A percentile compares a stretch with the other conserved stretches of the same genome.
Evolutionary conservation across 345 rosid genomes (phyloP).

Genomic region (Eucalyptus cloeziana): DNA sequence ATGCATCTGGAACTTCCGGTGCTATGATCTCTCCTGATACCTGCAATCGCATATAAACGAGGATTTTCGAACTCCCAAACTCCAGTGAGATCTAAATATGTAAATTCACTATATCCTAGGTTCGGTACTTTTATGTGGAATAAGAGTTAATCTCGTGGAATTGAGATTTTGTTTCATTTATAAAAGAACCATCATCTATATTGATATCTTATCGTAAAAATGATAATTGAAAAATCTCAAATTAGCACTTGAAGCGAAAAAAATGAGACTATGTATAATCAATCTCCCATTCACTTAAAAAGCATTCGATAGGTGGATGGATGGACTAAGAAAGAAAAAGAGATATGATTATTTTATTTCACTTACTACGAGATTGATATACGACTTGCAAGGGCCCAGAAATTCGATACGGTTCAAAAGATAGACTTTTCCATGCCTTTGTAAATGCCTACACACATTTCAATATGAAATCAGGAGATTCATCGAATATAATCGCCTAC

Average conservation of each 20-base stretch:
- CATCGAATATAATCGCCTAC: rapidly evolving
- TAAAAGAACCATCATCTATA: rapidly evolving
- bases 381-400: neutral
- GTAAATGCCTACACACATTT: neutral
- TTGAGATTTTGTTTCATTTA: neutral
- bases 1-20: neutral
- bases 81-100: neutral
- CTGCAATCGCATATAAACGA: neutral
- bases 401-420: neutral
- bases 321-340: neutral
- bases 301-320: too few relatives aligned
- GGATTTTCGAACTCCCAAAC: neutral
- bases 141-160: neutral
- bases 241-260: rapidly evolving
- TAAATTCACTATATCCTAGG: neutral
- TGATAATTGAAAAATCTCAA: neutral
- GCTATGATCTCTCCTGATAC: neutral
- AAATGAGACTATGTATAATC: neutral
- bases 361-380: neutral
- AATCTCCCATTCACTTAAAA: neutral
- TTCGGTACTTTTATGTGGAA: neutral
- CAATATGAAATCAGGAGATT: neutral
- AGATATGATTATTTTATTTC: neutral
- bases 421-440: neutral
- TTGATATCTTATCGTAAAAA: neutral